Base-by-base conservation (phyloP, 2,329 filamentous ascomycete genomes). In the Fusarium acutatum region DNA sequence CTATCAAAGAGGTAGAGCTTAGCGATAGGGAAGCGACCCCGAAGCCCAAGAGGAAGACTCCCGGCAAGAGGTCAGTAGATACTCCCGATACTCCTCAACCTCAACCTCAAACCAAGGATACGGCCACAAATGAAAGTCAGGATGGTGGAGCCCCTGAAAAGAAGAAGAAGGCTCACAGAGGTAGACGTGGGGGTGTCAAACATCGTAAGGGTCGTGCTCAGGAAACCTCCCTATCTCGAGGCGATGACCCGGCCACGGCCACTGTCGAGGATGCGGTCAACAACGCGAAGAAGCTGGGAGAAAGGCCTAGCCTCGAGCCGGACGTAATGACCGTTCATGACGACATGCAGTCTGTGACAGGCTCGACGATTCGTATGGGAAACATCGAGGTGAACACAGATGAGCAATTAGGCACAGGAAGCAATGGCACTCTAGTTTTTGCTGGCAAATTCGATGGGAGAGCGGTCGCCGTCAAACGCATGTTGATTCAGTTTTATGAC, bases 341-440 rank as follows among this genome's bases (percentile, higher is more conserved):
- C 76, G 84, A 92, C 78, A 85, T 91, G 79, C 85, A 89, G 68
- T 88, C 90, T 56, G 86, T 92, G 11, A 89, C 88, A 4, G 88
- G 88, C 0, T 86, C 89, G 8, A 87, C 89, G 54, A 85, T 91
- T 74, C 88, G 86, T 60, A 90, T 92, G 80, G 90, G 89, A 35
- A 89, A 88, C 63, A 87, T 93, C 4, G 88, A 91, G 75, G 90
- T 92, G 59, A 87, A 92, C 71, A 88, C 88, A 49, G 88, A 91
- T 50, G 85, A 88, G 75, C 88, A 91, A 72, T 85, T 93, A 35
- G 91, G 91, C 28, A 92, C 94, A 67, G 96, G 96, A 61, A 98
- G 96, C 81, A 97, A 98, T 79, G 96, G 96, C n/a, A 99, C 96
- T 1, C 91, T 97, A 60, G 96, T 99, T 1, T 98, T 96, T 81